These are phyloP conservation scores for Chloropicon primus DNA, from an alignment of 139 green algal genomes.

Conservation along the genomic window DNA sequence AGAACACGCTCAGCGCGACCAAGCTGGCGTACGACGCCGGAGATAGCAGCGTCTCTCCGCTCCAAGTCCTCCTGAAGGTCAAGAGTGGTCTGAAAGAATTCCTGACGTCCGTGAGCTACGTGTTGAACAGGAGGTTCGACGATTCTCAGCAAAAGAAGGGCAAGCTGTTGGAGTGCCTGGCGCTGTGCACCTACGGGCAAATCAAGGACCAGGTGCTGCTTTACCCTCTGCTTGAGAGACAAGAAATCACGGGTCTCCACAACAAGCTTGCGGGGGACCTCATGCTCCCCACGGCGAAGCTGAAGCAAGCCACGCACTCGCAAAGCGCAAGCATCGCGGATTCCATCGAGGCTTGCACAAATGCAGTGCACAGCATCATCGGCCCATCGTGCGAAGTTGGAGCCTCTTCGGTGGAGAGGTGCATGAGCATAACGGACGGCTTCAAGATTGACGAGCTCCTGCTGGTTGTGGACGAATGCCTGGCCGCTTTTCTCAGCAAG, in stretches of 20 bases:
- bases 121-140: background rate
- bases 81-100: background rate
- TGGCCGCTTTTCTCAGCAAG: background rate
- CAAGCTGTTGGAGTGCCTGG: background rate
- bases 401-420: background rate
- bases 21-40: background rate
- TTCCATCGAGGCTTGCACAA: background rate
- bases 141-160: background rate
- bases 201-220: background rate
- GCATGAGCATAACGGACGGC: background rate
- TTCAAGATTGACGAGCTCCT: background rate
- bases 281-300: background rate
- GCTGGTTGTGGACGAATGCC: background rate
- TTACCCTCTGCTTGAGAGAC: background rate
- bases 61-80: background rate
- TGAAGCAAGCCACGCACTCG: background rate
- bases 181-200: background rate
- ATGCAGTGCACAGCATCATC: background rate
- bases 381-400: background rate
- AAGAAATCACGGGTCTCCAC: background rate
- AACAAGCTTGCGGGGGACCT: background rate
- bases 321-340: background rate
- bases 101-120: background rate
- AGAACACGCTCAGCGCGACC: background rate
- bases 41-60: background rate